Evolutionary conservation across 371 early-diverging fungal species (phyloP).

Genomic region (Apophysomyces variabilis): DNA sequence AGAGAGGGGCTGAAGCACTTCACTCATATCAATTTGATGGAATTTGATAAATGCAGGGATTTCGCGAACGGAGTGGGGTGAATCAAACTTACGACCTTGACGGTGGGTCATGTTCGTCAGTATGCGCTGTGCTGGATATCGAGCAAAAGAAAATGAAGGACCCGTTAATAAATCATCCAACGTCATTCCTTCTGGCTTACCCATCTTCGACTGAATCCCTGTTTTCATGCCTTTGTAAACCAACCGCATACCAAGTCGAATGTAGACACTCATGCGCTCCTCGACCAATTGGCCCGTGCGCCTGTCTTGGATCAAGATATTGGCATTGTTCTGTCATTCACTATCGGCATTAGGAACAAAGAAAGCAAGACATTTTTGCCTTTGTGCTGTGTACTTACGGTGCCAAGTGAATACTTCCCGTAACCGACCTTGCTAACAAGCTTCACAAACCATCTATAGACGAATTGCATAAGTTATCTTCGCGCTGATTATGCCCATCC

Average conservation of each 20-base stretch:
- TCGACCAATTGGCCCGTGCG: slow-evolving; percentile 75
- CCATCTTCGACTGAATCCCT: slow-evolving; percentile 49
- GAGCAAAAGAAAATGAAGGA: too few relatives aligned
- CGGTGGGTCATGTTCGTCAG: slow-evolving; percentile 68
- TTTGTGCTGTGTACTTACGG: slow-evolving; percentile 37
- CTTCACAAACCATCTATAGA: slow-evolving; percentile 76
- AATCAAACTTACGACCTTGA: slow-evolving; percentile 81
- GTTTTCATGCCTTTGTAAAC: slow-evolving; percentile 68
- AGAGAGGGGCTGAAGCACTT: slow-evolving; percentile 70
- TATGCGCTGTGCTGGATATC: slow-evolving; percentile 48
- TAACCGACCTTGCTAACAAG: slow-evolving; percentile 77
- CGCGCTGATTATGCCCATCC: too few relatives aligned
- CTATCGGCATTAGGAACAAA: not conserved
- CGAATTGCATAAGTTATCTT: not conserved
- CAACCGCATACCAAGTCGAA: slow-evolving; percentile 83
- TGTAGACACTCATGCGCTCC: slow-evolving; percentile 85
- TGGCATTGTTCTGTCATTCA: slow-evolving; percentile 61
- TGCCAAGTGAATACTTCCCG: slow-evolving; percentile 74
- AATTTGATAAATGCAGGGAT: slow-evolving; percentile 81
- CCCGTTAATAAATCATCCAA: slow-evolving; percentile 10
- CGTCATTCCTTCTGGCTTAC: slow-evolving; percentile 18
- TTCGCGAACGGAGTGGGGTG: slow-evolving; percentile 68
- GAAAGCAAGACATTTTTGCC: too few relatives aligned
- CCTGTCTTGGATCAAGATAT: slow-evolving; percentile 82
- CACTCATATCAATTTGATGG: slow-evolving; percentile 67